phyloP scores from a whole-genome alignment of 208 protist genomes.

The Balamuthia mandrillaris region DNA sequence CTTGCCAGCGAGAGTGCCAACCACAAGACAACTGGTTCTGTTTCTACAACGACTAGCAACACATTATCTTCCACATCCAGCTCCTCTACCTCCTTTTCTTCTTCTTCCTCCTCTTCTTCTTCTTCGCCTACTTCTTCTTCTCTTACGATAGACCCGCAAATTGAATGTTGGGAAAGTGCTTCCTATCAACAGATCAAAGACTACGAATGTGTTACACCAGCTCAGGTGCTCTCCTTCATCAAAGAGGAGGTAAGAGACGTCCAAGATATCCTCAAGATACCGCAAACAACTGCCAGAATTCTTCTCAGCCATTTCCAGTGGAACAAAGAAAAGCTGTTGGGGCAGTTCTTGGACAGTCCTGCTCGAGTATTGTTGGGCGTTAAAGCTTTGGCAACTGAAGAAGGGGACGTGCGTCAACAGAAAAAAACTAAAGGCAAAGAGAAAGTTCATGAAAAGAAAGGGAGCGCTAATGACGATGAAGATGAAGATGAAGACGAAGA shows the following conservation, averaged over 20 bases:
- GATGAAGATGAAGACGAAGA: neutral
- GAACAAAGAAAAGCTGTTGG: neutral
- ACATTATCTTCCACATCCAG: neutral
- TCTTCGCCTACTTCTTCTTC: neutral
- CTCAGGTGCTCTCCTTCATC: neutral
- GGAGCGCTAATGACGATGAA: neutral
- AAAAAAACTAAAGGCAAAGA: neutral
- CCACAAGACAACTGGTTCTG: neutral
- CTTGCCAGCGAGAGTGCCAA: neutral
- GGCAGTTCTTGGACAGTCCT: neutral
- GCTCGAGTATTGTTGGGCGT: neutral
- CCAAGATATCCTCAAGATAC: conserved; percentile 6
- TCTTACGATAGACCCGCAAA: neutral
- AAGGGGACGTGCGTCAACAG: neutral
- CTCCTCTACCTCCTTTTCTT: neutral
- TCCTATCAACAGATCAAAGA: neutral
- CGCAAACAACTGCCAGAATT: conserved; percentile 1
- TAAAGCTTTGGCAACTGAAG: neutral
- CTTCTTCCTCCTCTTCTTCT: neutral
- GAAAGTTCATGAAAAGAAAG: neutral
- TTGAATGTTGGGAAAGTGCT: neutral
- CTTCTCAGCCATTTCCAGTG: neutral
- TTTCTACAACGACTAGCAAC: neutral
- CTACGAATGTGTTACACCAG: neutral
- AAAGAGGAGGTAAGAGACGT: neutral